Evolutionary conservation across 2,329 filamentous ascomycete species (phyloP), one percentile per base, ranked within the genome.

Genomic region (Penicillium vulpinum): DNA sequence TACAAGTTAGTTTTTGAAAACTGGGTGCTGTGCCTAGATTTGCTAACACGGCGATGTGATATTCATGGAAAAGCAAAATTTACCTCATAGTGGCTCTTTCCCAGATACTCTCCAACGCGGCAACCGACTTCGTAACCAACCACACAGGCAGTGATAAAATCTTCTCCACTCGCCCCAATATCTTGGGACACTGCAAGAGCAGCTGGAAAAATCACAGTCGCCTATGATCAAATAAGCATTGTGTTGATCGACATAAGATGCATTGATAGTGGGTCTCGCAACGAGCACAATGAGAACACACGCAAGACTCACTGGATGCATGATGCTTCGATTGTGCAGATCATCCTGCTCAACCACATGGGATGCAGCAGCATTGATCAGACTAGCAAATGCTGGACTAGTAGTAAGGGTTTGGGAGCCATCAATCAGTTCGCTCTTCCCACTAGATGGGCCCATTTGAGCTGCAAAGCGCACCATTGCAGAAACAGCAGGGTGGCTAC

Each of bases 291-390:
- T 29, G 6, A 22, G 13, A 33, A 31, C 18, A 11, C 4, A 24
- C n/a, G 41, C 13, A 51, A 46, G 31, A 59, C 67, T 46, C 51
- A 71, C 69, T 18, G 70, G 70, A 58, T 72, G 70, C 66, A 68
- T 69, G 36, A 72, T 71, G 56, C 69, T 71, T 24, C 68, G 56
- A 56, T 70, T 72, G 47, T 72, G 70, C 43, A 72, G 63, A 58
- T 72, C 70, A 62, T 72, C 70, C 43, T 71, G 69, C 50, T 72
- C 70, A 7, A 72, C 70, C 2, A 71, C 69, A 58, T 72, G 69
- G 18, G 68, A 68, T 5, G 70, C 62, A 33, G 68, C 70, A 15
- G 60, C 70, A 55, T 72, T 72, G 4, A 71, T 57, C 48, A 72
- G 43, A 57, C 61, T 66, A 24, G 70, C 68, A 64, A 71, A 71